These are phyloP conservation scores for Dryas integrifolia DNA, from an alignment of 331 rosid species.

Conservation along the genomic window DNA sequence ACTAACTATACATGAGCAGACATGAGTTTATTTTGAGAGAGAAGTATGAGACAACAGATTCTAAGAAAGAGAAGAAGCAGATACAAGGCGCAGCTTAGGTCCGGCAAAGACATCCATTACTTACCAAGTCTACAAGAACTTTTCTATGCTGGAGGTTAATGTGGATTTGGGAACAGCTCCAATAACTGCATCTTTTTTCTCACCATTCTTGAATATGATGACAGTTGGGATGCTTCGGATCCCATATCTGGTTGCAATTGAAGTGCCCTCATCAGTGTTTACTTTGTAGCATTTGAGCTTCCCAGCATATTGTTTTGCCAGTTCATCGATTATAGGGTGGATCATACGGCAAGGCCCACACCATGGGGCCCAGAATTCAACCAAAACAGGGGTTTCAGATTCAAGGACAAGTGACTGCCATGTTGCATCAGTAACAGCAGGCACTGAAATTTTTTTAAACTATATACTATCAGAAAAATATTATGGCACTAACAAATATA, in stretches of 20 bases:
- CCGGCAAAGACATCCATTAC: slow-evolving; percentile 32
- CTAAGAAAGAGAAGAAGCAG: slow-evolving; percentile 30
- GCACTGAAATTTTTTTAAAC: slow-evolving; percentile 49
- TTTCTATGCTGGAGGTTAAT: slow-evolving; percentile 72
- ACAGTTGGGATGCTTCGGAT: slow-evolving; percentile 92
- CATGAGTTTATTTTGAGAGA: slow-evolving; percentile 36
- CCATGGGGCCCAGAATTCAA: slow-evolving; percentile 99
- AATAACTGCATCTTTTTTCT: slow-evolving; percentile 82
- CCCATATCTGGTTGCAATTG: slow-evolving; percentile 69
- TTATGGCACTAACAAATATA: background rate
- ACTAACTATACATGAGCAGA: slow-evolving; percentile 50
- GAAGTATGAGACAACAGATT: slow-evolving; percentile 25
- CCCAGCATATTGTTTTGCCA: slow-evolving; percentile 63
- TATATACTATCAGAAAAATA: background rate
- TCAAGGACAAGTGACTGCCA: slow-evolving; percentile 76
- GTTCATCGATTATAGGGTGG: slow-evolving; percentile 71
- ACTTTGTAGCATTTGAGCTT: slow-evolving; percentile 87
- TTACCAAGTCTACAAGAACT: slow-evolving; percentile 60
- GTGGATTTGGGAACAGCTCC: slow-evolving; percentile 94
- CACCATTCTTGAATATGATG: slow-evolving; percentile 74
- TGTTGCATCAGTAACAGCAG: slow-evolving; percentile 48
- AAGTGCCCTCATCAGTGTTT: slow-evolving; percentile 72
- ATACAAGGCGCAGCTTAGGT: slow-evolving; percentile 37
- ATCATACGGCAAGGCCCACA: slow-evolving; percentile 99
- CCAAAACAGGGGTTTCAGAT: slow-evolving; percentile 58